A percentile compares a stretch with the other conserved stretches of the same genome.
Conservation (phyloP, 768 basidiomycete genomes). For the Auriscalpium orientale region DNA sequence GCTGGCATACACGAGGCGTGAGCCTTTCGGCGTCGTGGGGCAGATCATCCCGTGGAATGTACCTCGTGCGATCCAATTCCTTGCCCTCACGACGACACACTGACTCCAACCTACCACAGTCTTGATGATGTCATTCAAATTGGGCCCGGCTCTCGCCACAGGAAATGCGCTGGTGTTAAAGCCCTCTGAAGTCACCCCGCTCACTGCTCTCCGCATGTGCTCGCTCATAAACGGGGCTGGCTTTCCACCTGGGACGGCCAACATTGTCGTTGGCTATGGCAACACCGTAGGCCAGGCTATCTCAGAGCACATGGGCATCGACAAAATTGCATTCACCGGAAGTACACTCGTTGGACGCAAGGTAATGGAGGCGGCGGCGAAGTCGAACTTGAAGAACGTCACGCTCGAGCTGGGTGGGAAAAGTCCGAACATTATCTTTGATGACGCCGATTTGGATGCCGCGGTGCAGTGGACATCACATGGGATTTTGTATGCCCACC, state of each 20-base stretch:
- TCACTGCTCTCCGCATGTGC: conserved; percentile 40
- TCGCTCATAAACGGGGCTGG: conserved; percentile 48
- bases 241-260: conserved; percentile 57
- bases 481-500: conserved; percentile 44
- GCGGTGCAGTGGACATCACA: conserved; percentile 50
- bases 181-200: conserved; percentile 57
- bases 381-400: conserved; percentile 60
- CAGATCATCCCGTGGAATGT: conserved; percentile 68
- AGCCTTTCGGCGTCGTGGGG: conserved; percentile 49
- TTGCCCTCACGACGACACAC: neutral
- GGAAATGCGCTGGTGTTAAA: conserved; percentile 58
- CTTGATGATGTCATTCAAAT: conserved; percentile 51
- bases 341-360: conserved; percentile 54
- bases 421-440: conserved; percentile 52
- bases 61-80: conserved; percentile 29
- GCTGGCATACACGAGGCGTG: conserved; percentile 53
- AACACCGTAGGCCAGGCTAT: conserved; percentile 49
- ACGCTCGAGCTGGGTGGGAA: conserved; percentile 70
- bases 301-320: conserved; percentile 45
- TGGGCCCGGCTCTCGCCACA: conserved; percentile 56
- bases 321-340: conserved; percentile 73
- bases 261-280: conserved; percentile 52
- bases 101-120: conserved; percentile 18
- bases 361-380: conserved; percentile 52
- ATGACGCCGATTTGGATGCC: conserved; percentile 51